phyloP scores from a whole-genome alignment of 2,329 filamentous ascomycete genomes.

The Cercospora zeae-maydis region DNA sequence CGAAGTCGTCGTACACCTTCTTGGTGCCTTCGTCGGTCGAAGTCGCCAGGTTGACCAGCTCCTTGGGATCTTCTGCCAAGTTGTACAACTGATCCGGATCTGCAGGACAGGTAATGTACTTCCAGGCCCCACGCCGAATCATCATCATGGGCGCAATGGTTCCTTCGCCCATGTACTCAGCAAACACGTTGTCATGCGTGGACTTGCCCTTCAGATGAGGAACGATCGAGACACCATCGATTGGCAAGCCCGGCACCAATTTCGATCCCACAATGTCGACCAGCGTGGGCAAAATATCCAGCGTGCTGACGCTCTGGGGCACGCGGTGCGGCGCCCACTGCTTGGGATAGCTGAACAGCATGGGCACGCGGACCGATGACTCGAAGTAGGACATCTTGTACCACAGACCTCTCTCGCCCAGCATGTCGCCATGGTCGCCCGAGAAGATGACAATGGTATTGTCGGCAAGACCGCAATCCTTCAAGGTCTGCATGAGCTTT shows the following conservation, averaged over 20 bases:
- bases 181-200: constrained; percentile 81
- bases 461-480: constrained; percentile 73
- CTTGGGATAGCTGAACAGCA: constrained; percentile 77
- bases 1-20: constrained; percentile 57
- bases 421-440: constrained; percentile 93
- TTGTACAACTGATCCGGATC: constrained; percentile 85
- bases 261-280: constrained; percentile 75
- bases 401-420: constrained; percentile 88
- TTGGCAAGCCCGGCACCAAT: constrained; percentile 66
- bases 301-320: constrained; percentile 78
- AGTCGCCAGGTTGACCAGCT: constrained; percentile 66
- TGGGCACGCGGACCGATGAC: constrained; percentile 81
- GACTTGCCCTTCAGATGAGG: constrained; percentile 68
- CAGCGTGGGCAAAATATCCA: constrained; percentile 86
- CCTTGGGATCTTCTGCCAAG: constrained; percentile 68
- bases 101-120: constrained; percentile 81
- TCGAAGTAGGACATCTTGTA: constrained; percentile 99
- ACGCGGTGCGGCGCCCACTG: constrained; percentile 73
- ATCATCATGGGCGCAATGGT: constrained; percentile 87
- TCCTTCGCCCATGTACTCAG: constrained; percentile 92
- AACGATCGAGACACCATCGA: constrained; percentile 78
- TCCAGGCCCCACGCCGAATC: constrained; percentile 87
- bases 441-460: constrained; percentile 91
- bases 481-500: constrained; percentile 71
- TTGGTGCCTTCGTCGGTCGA: constrained; percentile 40